Percentiles rank a stretch among this genome's conserved stretches.
phyloP scores from a whole-genome alignment of 2,329 filamentous ascomycete genomes.

The Aspergillus vadensis region DNA sequence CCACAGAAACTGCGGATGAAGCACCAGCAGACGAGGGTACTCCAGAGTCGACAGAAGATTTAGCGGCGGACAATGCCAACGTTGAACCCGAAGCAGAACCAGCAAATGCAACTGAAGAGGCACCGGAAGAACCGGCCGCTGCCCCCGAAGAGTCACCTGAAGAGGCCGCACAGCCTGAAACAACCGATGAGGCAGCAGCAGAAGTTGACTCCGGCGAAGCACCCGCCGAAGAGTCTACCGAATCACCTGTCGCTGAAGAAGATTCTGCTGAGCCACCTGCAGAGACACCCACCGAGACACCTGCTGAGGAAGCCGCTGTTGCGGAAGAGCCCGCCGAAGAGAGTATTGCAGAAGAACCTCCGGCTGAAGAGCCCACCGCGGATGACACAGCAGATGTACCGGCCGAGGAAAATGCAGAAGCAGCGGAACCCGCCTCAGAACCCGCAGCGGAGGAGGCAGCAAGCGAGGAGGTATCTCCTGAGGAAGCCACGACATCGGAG shows the following conservation, averaged over 20 bases:
- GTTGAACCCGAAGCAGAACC: slow-evolving; percentile 18
- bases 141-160: slow-evolving; percentile 17
- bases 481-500: neutral
- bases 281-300: slow-evolving; percentile 1
- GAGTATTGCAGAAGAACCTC: neutral
- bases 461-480: slow-evolving; percentile 15
- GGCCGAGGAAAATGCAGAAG: neutral
- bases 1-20: slow-evolving; percentile 15
- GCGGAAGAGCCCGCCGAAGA: slow-evolving; percentile 9
- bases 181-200: slow-evolving; percentile 1
- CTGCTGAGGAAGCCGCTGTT: slow-evolving; percentile 18
- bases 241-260: neutral
- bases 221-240: slow-evolving; percentile 9
- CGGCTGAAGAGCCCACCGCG: slow-evolving; percentile 8
- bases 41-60: slow-evolving; percentile 1
- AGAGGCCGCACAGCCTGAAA: neutral
- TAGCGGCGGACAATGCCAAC: slow-evolving; percentile 17
- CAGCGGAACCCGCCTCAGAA: slow-evolving; percentile 11
- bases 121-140: slow-evolving; percentile 10
- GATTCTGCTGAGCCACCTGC: neutral
- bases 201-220: slow-evolving; percentile 11
- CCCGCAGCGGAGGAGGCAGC: slow-evolving; percentile 15
- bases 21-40: slow-evolving; percentile 3
- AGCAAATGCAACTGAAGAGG: slow-evolving; percentile 4
- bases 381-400: slow-evolving; percentile 21